These are phyloP conservation scores for Corylus americana DNA, from an alignment of 306 rosid genomes.

Conservation along the genomic window DNA sequence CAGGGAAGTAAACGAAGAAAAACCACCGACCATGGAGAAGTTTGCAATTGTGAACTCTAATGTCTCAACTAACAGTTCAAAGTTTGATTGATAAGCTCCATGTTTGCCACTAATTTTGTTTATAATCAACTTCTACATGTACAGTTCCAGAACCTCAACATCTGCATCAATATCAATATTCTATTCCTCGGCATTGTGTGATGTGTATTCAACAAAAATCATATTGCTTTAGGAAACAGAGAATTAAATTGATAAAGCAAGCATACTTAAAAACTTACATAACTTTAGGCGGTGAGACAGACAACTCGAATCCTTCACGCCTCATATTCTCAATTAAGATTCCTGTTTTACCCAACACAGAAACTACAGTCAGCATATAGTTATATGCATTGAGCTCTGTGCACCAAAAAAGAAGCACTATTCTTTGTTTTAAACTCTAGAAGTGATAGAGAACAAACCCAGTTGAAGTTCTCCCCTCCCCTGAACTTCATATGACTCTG, in stretches of 20 bases:
- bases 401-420: not conserved
- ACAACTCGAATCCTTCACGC: constrained; percentile 95
- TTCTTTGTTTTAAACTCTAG: not conserved
- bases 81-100: not conserved
- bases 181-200: not conserved
- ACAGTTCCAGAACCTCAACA: not conserved
- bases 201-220: not conserved
- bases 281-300: constrained; percentile 97
- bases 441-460: constrained; percentile 47
- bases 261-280: constrained; percentile 65
- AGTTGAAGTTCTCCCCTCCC: constrained; percentile 99
- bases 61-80: not conserved
- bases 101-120: not conserved
- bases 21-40: not conserved
- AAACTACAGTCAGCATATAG: constrained; percentile 24
- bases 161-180: not conserved
- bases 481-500: constrained; percentile 95
- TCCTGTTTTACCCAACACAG: constrained; percentile 56
- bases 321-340: constrained; percentile 97
- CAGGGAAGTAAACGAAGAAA: not conserved
- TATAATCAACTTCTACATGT: not conserved
- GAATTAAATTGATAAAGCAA: constrained; percentile 11
- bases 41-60: not conserved
- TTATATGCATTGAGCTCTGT: not conserved
- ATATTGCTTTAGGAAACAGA: constrained; percentile 15